Base-by-base conservation (phyloP, 805 yeast genomes). In the Candida xiaguanensis region DNA sequence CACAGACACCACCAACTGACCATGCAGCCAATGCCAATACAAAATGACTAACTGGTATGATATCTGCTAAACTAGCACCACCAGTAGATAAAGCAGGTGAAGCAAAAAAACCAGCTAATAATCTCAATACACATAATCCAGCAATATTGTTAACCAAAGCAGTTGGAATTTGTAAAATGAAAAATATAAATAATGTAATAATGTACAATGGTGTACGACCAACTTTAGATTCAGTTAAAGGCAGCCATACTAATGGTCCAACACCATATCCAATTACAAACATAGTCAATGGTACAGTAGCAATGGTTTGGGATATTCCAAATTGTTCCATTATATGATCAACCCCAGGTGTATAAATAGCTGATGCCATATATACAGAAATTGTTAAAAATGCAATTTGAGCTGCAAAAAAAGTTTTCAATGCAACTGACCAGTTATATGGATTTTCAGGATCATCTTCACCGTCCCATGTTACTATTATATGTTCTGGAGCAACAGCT, bases 261-360 rank as follows among this genome's bases (percentile, higher is more conserved):
- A 77, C 36, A 38, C 80, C 85, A 49, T 80, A 78, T 8, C 84
- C 85, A 20, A 78, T 47, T 5, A 79, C 79, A 45, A 73, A 80
- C 28, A 77, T 44, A 1, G 81, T 59, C 48, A 80, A 61, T 2
- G 80, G 78, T 25, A 80, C 58, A 0, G 72, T 59, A 0, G 78
- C 77, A 4, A 65, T 64, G 4, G 67, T 70, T 22, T 57, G 56
- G 11, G 72, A 59, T 4, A 74, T 66, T 12, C 57, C 44, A 47
- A 77, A 75, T 31, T 76, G 72, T 19, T 56, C 55, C 55, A 61
- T 66, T 19, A 80, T 51, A n/a, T 63, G 56, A 13, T 53, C 61
- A 23, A 70, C 58, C 14, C 78, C 74, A 2, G 84, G 82, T 0
- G 82, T 67, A 44, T 72, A 69, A 20, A 77, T 63, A 3, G 83